Evolutionary conservation across 176 grass and related monocot genomes (phyloP).

Genomic region (Oryza officinalis): DNA sequence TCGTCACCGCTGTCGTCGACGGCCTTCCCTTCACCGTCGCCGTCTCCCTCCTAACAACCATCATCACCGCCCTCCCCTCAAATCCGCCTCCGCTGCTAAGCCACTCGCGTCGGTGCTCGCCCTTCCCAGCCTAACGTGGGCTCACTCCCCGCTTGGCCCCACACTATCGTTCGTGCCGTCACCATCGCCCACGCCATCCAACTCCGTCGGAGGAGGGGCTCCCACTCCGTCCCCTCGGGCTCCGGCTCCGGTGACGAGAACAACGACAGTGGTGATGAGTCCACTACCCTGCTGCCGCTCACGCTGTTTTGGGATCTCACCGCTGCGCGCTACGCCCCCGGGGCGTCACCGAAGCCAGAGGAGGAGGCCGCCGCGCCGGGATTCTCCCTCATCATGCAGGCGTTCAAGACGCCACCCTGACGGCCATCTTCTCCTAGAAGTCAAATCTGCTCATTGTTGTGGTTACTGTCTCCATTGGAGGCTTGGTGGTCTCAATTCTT

Average conservation of each 20-base stretch:
- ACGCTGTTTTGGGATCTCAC: slow-evolving; percentile 83
- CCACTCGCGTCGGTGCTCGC: no score
- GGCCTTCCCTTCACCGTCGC: no score
- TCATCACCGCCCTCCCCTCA: no score
- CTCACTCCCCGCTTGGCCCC: slow-evolving; percentile 31
- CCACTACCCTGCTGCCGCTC: neutral
- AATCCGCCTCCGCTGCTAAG: no score
- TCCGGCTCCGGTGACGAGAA: neutral
- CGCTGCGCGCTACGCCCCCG: slow-evolving; percentile 37
- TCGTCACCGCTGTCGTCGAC: no score
- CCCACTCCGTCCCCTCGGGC: slow-evolving; percentile 5
- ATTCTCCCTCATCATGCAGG: slow-evolving; percentile 80
- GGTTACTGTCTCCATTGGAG: no score
- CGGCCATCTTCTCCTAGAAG: neutral
- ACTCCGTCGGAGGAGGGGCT: slow-evolving; percentile 64
- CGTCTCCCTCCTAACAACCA: no score
- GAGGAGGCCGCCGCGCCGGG: slow-evolving; percentile 58
- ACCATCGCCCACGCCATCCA: slow-evolving; percentile 29
- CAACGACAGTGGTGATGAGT: neutral
- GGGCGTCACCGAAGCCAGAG: slow-evolving; percentile 58
- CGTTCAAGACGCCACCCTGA: slow-evolving; percentile 54
- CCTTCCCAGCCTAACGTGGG: slow-evolving; percentile 72
- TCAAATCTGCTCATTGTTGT: neutral
- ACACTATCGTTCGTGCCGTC: slow-evolving; percentile 44
- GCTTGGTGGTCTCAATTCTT: neutral